These are phyloP conservation scores for Lanmaoa rubissima DNA, from an alignment of 768 basidiomycete genomes.

Conservation along the genomic window DNA sequence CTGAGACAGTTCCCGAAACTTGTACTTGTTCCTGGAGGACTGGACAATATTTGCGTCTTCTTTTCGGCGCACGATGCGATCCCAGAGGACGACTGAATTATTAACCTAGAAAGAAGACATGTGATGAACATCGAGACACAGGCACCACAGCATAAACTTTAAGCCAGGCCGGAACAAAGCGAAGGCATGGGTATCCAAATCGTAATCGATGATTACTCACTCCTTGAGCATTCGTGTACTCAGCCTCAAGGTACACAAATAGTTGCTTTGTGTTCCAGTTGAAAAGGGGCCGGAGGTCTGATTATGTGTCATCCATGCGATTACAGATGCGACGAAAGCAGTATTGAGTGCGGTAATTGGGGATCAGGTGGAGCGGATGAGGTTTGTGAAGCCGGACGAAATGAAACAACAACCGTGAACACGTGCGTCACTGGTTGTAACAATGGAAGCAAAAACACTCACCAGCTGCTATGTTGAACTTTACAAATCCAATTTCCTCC, in stretches of 20 bases:
- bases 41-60: constrained; percentile 62
- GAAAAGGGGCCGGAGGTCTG: constrained; percentile 82
- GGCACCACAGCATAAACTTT: constrained; percentile 14
- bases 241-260: constrained; percentile 83
- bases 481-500: constrained; percentile 76
- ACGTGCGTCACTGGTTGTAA: constrained; percentile 11
- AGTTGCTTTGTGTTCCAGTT: constrained; percentile 98
- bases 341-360: constrained; percentile 17
- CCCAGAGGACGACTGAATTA: constrained; percentile 88
- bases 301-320: constrained; percentile 1
- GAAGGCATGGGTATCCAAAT: constrained; percentile 2
- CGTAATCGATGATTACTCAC: constrained; percentile 43
- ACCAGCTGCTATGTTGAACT: constrained; percentile 84
- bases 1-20: constrained; percentile 69
- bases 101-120: constrained; percentile 43
- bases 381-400: constrained; percentile 13
- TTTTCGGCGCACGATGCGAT: constrained; percentile 82
- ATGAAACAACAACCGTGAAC: constrained; percentile 30
- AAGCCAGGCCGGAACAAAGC: constrained; percentile 16
- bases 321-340: neutral
- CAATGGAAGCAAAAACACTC: constrained; percentile 34
- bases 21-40: constrained; percentile 73
- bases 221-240: constrained; percentile 71
- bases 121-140: constrained; percentile 8
- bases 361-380: constrained; percentile 4